These are phyloP conservation scores for Kluyveromyces starmeri DNA, from an alignment of 805 yeast species.

Conservation along the genomic window DNA sequence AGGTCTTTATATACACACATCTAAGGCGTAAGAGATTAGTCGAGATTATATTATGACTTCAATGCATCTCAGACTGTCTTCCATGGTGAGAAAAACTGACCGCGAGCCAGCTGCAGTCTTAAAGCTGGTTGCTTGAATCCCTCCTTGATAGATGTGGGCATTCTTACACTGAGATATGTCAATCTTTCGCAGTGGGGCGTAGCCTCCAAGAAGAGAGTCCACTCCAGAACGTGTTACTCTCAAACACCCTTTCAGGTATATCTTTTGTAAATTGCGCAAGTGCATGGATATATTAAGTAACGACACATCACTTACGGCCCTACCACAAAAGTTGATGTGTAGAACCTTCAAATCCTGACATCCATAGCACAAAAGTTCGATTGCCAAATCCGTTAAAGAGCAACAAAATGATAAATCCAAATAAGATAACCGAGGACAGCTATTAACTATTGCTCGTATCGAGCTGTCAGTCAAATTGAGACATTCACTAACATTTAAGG, in stretches of 20 bases:
- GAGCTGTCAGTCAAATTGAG: slow-evolving; percentile 63
- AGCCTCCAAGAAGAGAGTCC: slow-evolving; percentile 53
- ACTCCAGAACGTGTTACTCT: slow-evolving; percentile 73
- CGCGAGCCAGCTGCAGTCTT: slow-evolving; percentile 41
- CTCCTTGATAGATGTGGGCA: slow-evolving; percentile 54
- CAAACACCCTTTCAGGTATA: slow-evolving; percentile 59
- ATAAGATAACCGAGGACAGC: slow-evolving; percentile 48
- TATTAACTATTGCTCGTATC: slow-evolving; percentile 49
- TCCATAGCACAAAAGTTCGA: slow-evolving; percentile 60
- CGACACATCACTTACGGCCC: slow-evolving; percentile 69
- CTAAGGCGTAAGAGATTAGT: too few species aligned
- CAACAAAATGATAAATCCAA: slow-evolving; percentile 68
- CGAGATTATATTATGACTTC: slow-evolving; percentile 42
- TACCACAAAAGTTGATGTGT: slow-evolving; percentile 66
- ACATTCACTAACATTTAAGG: slow-evolving; percentile 57
- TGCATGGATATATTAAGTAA: slow-evolving; percentile 50
- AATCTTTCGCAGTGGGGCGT: slow-evolving; percentile 41
- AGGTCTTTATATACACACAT: too few species aligned
- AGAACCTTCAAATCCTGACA: slow-evolving; percentile 46
- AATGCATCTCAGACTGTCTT: slow-evolving; percentile 41
- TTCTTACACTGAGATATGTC: slow-evolving; percentile 67
- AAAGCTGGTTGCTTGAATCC: slow-evolving; percentile 48
- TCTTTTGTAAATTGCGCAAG: slow-evolving; percentile 38
- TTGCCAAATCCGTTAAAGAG: slow-evolving; percentile 58
- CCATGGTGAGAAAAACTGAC: slow-evolving; percentile 50